Base-by-base conservation (phyloP, 2,329 filamentous ascomycete species). In the Colletotrichum limetticola region DNA sequence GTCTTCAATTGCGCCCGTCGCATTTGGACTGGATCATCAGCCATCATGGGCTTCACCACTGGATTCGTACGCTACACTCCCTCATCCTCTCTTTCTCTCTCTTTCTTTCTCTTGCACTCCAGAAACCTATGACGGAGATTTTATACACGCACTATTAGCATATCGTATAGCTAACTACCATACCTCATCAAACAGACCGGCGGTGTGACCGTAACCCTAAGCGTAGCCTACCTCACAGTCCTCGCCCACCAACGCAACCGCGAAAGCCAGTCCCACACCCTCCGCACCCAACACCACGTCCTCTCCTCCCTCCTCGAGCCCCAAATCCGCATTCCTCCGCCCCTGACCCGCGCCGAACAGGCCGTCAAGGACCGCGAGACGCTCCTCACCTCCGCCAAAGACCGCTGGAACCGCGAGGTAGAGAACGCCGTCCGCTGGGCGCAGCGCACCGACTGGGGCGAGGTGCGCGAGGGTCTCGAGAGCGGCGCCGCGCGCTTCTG, bases 391-490 rank as follows among this genome's bases (percentile, higher is more conserved):
- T 85, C 90, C 46, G 87, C 92, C 77, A 96, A 96, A 85, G 92
- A 94, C 78, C 86, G 90, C 73, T 96, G 94, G 94, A 96, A 97
- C 81, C 82, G 88, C 63, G 93, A 96, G 82, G 82, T 96, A 46
- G 89, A 92, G 80, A 86, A 86, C 74, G 87, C 92, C 64, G 92
- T 93, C 68, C 86, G 86, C 71, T 92, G 90, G 87, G 88, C 90
- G 69, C 90, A 95, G 82, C 86, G 83, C 42, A 91, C 88, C 74
- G 89, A 93, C 80, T 94, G 92, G 92, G 83, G 85, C 61, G 86
- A 87, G 65, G 86, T 91, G 66, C 87, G 91, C 66, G 89, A 92
- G 75, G 85, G 84, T 2, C 82, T 91, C 76, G 91, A 92, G 80
- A 84, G 83, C 16, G 80, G 82, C 37, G 80, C 85, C 49, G 82